Evolutionary conservation across 805 yeast species (phyloP).

Genomic region (Wickerhamomyces rabaulensis): DNA sequence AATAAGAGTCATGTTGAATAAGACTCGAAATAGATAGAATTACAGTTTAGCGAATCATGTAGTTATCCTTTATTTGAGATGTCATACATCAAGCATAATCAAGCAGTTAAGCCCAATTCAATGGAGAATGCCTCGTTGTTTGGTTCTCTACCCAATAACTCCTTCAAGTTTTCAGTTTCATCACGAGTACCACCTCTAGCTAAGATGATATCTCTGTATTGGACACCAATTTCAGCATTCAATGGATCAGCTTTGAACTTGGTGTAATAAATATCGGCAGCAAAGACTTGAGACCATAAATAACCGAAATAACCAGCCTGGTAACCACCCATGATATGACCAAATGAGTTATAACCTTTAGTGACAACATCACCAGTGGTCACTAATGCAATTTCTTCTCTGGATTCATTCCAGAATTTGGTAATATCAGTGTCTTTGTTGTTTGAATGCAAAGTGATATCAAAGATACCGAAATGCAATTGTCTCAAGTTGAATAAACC

Average conservation of each 20-base stretch:
- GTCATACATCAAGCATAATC: too few relatives aligned
- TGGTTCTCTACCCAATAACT: slow-evolving; percentile 73
- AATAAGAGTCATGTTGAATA: background rate
- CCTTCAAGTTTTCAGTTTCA: slow-evolving; percentile 56
- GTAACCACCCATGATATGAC: slow-evolving; percentile 75
- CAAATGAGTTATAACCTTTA: slow-evolving; percentile 73
- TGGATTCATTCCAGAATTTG: slow-evolving; percentile 57
- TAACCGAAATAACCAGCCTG: slow-evolving; percentile 86
- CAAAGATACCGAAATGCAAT: slow-evolving; percentile 73
- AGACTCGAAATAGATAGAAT: background rate
- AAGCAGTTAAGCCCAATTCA: slow-evolving; percentile 47
- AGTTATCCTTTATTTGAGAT: too few relatives aligned
- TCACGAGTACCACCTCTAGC: slow-evolving; percentile 72
- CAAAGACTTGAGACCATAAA: slow-evolving; percentile 81
- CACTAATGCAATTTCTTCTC: slow-evolving; percentile 57
- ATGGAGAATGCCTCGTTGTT: slow-evolving; percentile 64
- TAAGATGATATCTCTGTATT: slow-evolving; percentile 66
- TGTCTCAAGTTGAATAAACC: slow-evolving; percentile 71
- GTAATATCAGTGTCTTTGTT: slow-evolving; percentile 43
- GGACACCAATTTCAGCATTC: slow-evolving; percentile 53
- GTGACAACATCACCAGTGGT: slow-evolving; percentile 48
- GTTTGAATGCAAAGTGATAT: slow-evolving; percentile 59
- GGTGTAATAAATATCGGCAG: slow-evolving; percentile 74
- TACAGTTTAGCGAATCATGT: background rate
- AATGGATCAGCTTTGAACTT: slow-evolving; percentile 66